A percentile compares a stretch with the other conserved stretches of the same genome.
phyloP scores from a whole-genome alignment of 148 eudicot species.

The Silene latifolia region DNA sequence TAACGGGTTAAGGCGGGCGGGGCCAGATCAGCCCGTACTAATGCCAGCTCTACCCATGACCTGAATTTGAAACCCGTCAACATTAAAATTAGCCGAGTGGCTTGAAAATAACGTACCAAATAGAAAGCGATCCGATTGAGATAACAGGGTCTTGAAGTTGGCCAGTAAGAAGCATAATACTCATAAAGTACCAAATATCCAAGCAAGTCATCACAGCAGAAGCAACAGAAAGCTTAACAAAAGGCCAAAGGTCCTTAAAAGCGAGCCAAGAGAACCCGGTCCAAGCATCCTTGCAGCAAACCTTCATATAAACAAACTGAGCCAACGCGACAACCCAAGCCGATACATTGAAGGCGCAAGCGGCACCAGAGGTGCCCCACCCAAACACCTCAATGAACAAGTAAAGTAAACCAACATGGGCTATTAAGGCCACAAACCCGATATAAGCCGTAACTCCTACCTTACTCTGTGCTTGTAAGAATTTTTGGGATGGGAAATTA shows the following conservation, averaged over 20 bases:
- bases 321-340: constrained; percentile 75
- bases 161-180: constrained; percentile 84
- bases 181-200: constrained; percentile 96
- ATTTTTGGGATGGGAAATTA: constrained; percentile 83
- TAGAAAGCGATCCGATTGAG: constrained; percentile 89
- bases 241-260: constrained; percentile 75
- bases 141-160: constrained; percentile 82
- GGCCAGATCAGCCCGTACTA: too few relatives aligned
- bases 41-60: too few relatives aligned
- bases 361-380: constrained; percentile 83
- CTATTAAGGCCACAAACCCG: constrained; percentile 56
- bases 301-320: constrained; percentile 61
- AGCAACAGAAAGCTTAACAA: constrained; percentile 64
- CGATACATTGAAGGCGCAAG: constrained; percentile 63
- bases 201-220: constrained; percentile 92
- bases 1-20: too few relatives aligned
- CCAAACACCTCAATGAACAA: constrained; percentile 57
- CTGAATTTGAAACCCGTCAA: neutral
- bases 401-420: constrained; percentile 48
- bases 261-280: constrained; percentile 75
- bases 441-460: constrained; percentile 70
- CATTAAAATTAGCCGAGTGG: neutral
- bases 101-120: constrained; percentile 46
- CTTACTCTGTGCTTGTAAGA: constrained; percentile 82
- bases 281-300: constrained; percentile 89